Conservation (phyloP, 2,329 filamentous ascomycete genomes). For the Coniochaeta ligniaria region DNA sequence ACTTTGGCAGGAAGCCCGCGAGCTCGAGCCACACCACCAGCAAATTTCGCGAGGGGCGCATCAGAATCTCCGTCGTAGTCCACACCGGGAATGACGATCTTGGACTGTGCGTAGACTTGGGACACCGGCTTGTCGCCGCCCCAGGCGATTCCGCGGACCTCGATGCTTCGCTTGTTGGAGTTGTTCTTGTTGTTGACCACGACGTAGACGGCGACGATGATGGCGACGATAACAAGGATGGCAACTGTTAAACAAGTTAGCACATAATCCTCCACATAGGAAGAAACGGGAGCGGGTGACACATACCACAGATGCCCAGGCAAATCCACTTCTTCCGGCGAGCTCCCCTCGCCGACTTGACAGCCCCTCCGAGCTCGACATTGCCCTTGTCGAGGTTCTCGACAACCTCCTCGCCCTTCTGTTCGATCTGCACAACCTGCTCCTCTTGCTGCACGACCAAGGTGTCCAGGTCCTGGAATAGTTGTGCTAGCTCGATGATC, state of each 20-base stretch:
- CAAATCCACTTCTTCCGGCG: slow-evolving; percentile 97
- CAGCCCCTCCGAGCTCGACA: slow-evolving; percentile 72
- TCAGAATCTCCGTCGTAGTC: slow-evolving; percentile 5
- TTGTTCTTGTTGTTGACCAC: slow-evolving; percentile 25
- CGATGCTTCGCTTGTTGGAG: slow-evolving; percentile 11
- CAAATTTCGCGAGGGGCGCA: slow-evolving; percentile 7
- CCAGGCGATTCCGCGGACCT: slow-evolving; percentile 15
- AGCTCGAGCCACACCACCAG: slow-evolving; percentile 2
- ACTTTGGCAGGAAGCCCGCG: not conserved
- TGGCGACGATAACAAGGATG: slow-evolving; percentile 45
- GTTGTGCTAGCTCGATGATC: slow-evolving; percentile 77
- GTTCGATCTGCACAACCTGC: slow-evolving; percentile 72
- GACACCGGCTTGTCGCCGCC: slow-evolving; percentile 3
- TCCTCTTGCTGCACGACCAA: slow-evolving; percentile 82
- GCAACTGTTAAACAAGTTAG: slow-evolving; percentile 27
- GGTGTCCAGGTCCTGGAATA: slow-evolving; percentile 86
- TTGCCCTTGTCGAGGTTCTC: slow-evolving; percentile 83
- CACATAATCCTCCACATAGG: not conserved
- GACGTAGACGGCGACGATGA: slow-evolving; percentile 43
- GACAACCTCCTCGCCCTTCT: slow-evolving; percentile 78
- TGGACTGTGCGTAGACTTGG: slow-evolving; percentile 15
- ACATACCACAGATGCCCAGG: slow-evolving; percentile 63
- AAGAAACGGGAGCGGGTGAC: not conserved
- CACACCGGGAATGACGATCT: slow-evolving; percentile 10
- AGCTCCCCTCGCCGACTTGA: slow-evolving; percentile 71